Base-by-base conservation (phyloP, 768 basidiomycete genomes). In the Hydnum rufescens region DNA sequence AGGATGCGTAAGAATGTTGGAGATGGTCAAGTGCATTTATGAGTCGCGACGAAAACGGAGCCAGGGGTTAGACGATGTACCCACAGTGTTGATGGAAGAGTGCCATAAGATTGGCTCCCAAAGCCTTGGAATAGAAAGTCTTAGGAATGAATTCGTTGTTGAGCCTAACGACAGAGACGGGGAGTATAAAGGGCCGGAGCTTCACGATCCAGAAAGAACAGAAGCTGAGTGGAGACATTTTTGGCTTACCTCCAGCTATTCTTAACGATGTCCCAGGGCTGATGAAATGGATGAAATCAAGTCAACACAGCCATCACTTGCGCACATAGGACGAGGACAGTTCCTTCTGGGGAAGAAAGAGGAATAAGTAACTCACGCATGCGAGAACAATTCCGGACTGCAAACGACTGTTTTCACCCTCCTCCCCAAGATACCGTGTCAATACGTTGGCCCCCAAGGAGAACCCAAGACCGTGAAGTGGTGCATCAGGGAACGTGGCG, bases 381-480 rank as follows among this genome's bases (percentile, higher is more conserved):
- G 70, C 84, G 18, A 90, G 67, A 16, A 72, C 75, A 65, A 80
- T 80, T 28, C 75, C 82, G 3, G 79, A 76, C 52, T 65, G 65
- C 30, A 89, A 63, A 54, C 82, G 74, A 59, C 76, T 75, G 23
- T 68, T 59, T 34, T 68, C 68, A 13, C 82, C 78, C 62, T 93
- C 83, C 66, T 93, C 82, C 3, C 82, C 88, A 49, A 92, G 67
- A 64, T 95, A 95, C 56, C 87, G 74, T 32, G 88, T 83, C 58
- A 97, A 66, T 32, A 96, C 83, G 62, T 86, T 87, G 39, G 90
- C 84, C 42, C 93, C 93, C 32, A 99, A 75, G 3, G 89, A 93
- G 69, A 93, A 97, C 4, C 92, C 88, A 5, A 95, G 65, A 8
- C 86, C 93, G n/a, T 93, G 65, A 31, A 96, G 67, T 3, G 81